Base-by-base conservation (phyloP, 805 yeast species). In the Hanseniaspora lachancei region DNA sequence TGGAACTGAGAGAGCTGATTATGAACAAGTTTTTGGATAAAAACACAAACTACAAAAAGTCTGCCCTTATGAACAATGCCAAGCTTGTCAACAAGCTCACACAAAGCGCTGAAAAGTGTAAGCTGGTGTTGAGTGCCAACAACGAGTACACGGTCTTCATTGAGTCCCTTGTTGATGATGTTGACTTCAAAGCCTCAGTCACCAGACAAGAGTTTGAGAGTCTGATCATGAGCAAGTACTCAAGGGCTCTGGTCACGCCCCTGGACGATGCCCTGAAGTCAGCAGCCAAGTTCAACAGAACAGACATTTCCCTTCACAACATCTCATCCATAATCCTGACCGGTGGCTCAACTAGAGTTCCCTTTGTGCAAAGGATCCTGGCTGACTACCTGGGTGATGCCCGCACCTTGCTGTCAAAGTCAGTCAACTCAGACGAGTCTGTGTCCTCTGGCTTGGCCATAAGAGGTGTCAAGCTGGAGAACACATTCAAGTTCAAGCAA, bases 371-470 rank as follows among this genome's bases (percentile, higher is more conserved):
- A 68, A 75, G 78, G 57, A 77, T 76, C 54, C 70, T 87, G 57
- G 59, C 66, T 1, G 65, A 76, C 2, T 71, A 80, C 46, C 70
- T 82, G 43, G 87, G 84, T 0, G 79, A 78, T 20, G 48, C 39
- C 6, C 47, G 51, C 29, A 82, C 79, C 2, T 65, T 72, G 50
- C 73, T 89, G 41, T 76, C 95, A 23, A 88, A 83, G 67, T 86
- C 83, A 52, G 95, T 93, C 47, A 93, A 93, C 68, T 93, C 98
- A 0, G 98, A 93, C 69, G 98, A 93, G 71, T 82, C 97, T 47
- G 87, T 87, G 53, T 96, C 87, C 15, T 75, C 86, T 62, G 98
- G 98, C 50, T 80, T 95, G 2, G 80, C 96, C n/a, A 72, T 85
- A 40, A 77, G 89, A 60, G 97, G 93, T 21, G 84, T 88, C 42